These are phyloP conservation scores for Pascua guehoae DNA, from an alignment of 1,284 basidiomycete genomes.

Conservation along the genomic window DNA sequence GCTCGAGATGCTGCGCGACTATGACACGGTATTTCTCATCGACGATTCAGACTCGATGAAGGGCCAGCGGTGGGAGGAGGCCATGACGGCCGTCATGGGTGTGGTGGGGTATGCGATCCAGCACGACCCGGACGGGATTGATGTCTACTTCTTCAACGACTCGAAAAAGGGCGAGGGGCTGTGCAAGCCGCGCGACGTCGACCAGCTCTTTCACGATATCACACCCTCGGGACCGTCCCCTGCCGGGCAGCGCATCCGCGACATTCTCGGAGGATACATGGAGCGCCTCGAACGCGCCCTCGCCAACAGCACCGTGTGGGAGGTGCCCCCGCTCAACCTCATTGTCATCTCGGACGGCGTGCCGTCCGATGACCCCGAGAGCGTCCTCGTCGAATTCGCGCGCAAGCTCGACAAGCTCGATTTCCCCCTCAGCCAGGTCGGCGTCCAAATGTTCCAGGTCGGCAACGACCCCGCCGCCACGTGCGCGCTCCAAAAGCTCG, in stretches of 20 bases:
- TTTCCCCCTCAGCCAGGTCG: conserved; percentile 48
- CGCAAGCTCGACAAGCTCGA: conserved; percentile 43
- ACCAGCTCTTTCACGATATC: conserved; percentile 43
- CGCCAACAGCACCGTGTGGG: neutral
- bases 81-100: conserved; percentile 33
- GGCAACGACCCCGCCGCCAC: conserved; percentile 39
- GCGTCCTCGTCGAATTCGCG: conserved; percentile 33
- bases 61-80: conserved; percentile 42
- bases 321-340: conserved; percentile 32
- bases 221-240: conserved; percentile 41
- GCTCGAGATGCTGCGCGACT: conserved; percentile 39
- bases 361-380: conserved; percentile 39
- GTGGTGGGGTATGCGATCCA: conserved; percentile 35
- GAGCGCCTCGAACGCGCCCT: conserved; percentile 28
- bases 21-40: conserved; percentile 46
- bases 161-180: conserved; percentile 34
- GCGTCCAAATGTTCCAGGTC: conserved; percentile 50
- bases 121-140: conserved; percentile 37
- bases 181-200: conserved; percentile 37
- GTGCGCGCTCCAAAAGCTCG: conserved; percentile 43
- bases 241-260: conserved; percentile 37
- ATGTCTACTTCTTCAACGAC: conserved; percentile 47
- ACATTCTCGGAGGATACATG: conserved; percentile 44
- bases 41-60: conserved; percentile 43
- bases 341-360: conserved; percentile 43